Evolutionary conservation across 2,329 filamentous ascomycete species (phyloP).

Genomic region (Fusarium luffae): DNA sequence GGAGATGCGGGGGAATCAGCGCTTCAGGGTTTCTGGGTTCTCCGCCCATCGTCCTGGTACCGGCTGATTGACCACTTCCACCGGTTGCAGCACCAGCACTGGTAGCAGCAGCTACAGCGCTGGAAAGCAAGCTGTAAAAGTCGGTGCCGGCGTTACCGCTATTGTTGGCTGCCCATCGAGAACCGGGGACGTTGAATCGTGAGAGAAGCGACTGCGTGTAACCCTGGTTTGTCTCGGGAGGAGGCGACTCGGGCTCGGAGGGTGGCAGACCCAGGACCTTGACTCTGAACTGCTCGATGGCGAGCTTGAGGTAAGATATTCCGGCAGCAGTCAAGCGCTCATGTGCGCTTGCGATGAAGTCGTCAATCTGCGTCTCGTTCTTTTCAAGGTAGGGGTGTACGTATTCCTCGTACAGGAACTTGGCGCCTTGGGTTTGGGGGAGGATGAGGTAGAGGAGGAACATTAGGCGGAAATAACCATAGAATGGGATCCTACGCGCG

Average conservation of each 20-base stretch:
- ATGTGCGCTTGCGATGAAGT: constrained; percentile 85
- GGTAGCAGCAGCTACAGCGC: constrained; percentile 74
- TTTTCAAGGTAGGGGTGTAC: constrained; percentile 88
- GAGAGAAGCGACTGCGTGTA: constrained; percentile 88
- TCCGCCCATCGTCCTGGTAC: constrained; percentile 41
- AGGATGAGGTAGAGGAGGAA: constrained; percentile 94
- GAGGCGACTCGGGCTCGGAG: constrained; percentile 51
- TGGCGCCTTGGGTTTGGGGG: constrained; percentile 96
- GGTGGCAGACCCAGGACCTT: constrained; percentile 83
- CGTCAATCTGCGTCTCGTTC: constrained; percentile 90
- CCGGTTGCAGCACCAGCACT: constrained; percentile 64
- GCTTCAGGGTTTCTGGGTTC: constrained; percentile 59
- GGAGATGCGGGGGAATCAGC: constrained; percentile 77
- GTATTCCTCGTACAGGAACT: constrained; percentile 83
- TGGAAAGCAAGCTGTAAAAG: constrained; percentile 81
- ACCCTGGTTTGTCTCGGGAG: constrained; percentile 58
- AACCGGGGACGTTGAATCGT: constrained; percentile 84
- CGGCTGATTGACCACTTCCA: constrained; percentile 52
- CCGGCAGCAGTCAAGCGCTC: constrained; percentile 81
- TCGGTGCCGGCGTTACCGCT: constrained; percentile 62
- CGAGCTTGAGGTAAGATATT: constrained; percentile 77
- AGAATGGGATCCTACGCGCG: constrained; percentile 81
- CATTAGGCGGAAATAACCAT: constrained; percentile 87
- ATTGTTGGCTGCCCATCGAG: constrained; percentile 65
- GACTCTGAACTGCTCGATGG: constrained; percentile 77